These are phyloP conservation scores for Fagus crenata DNA, from an alignment of 306 rosid species.

Conservation along the genomic window DNA sequence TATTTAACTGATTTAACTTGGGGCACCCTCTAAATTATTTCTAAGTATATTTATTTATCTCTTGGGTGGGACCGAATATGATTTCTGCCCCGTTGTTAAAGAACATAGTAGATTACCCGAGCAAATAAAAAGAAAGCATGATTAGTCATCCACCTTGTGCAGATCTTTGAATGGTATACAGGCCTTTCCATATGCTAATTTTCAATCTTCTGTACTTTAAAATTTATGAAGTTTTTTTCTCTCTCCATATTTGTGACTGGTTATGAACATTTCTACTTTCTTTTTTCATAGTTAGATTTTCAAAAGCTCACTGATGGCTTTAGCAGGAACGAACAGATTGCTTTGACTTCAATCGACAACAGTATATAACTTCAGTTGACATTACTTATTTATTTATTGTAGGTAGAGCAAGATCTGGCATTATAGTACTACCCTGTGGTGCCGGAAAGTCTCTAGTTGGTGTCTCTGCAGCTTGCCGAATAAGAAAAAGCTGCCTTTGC, in stretches of 20 bases:
- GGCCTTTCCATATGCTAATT: not conserved
- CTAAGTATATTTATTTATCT: not conserved
- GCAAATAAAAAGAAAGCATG: not conserved
- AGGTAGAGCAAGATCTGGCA: conserved; percentile 99
- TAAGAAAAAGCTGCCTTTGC: conserved; percentile 93
- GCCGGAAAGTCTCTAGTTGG: conserved; percentile 98
- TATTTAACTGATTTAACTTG: conserved; percentile 15
- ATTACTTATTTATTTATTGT: conserved; percentile 28
- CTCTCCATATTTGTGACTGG: not conserved
- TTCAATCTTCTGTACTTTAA: not conserved
- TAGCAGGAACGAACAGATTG: not conserved
- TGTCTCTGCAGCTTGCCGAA: conserved; percentile 94
- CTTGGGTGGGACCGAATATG: conserved; percentile 9
- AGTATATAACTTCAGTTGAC: conserved; percentile 16
- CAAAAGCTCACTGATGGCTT: not conserved
- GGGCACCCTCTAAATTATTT: conserved; percentile 3
- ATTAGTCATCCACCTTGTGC: not conserved
- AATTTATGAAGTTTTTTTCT: not conserved
- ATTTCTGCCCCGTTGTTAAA: conserved; percentile 5
- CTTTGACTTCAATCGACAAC: conserved; percentile 7
- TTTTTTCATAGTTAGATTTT: not conserved
- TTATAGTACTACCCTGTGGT: conserved; percentile 95
- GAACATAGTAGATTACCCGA: not conserved
- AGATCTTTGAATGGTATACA: not conserved
- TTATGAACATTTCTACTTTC: not conserved